Evolutionary conservation across 1,284 basidiomycete genomes (phyloP).

Genomic region (Puccinia triticina): DNA sequence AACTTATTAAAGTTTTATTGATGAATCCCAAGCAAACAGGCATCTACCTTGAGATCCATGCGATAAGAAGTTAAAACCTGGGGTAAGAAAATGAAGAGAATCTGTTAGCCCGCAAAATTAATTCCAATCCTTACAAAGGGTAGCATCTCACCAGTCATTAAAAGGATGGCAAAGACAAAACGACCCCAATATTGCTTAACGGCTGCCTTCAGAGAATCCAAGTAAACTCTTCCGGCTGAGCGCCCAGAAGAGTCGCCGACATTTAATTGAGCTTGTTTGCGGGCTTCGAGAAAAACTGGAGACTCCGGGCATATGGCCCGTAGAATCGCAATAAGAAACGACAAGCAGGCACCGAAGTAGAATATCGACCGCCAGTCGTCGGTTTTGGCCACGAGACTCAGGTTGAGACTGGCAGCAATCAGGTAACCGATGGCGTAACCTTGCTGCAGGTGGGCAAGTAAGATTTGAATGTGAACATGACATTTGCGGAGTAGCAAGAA

Average conservation of each 20-base stretch:
- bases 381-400: conserved; percentile 52
- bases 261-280: conserved; percentile 63
- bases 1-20: neutral
- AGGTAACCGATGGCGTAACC: conserved; percentile 56
- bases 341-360: conserved; percentile 69
- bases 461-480: conserved; percentile 61
- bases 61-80: conserved; percentile 88
- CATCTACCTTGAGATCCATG: conserved; percentile 72
- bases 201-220: conserved; percentile 63
- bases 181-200: conserved; percentile 80
- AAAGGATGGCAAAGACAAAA: conserved; percentile 74
- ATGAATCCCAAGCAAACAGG: conserved; percentile 50
- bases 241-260: conserved; percentile 1
- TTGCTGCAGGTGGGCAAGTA: conserved; percentile 36
- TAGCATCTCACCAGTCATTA: conserved; percentile 61
- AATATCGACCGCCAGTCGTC: conserved; percentile 64
- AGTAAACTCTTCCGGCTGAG: conserved; percentile 41
- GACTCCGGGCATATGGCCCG: conserved; percentile 79
- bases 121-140: neutral
- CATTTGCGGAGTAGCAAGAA: conserved; percentile 67
- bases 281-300: conserved; percentile 67
- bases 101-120: neutral
- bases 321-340: conserved; percentile 72
- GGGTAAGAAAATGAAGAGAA: conserved; percentile 34
- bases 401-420: conserved; percentile 56